These are phyloP conservation scores for Ceratocystiopsis brevicomis DNA, from an alignment of 2,329 filamentous ascomycete species.

Conservation along the genomic window DNA sequence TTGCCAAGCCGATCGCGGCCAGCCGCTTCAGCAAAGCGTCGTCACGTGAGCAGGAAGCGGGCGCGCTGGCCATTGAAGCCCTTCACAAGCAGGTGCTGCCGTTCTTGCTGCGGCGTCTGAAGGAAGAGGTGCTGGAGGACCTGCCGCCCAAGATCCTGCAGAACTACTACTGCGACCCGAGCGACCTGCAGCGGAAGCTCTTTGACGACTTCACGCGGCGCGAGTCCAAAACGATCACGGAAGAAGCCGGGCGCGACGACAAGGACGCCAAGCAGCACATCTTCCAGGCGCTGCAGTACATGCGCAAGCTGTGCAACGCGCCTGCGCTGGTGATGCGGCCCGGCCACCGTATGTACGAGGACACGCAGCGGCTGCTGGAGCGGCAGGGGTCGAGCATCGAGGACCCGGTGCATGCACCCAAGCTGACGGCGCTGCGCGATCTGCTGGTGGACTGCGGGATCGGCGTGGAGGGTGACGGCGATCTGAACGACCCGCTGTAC, in stretches of 20 bases:
- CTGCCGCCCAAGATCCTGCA: conserved; percentile 95
- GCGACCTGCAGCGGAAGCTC: conserved; percentile 80
- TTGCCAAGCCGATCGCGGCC: conserved; percentile 85
- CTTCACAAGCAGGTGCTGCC: conserved; percentile 94
- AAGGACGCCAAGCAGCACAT: conserved; percentile 96
- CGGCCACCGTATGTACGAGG: conserved; percentile 73
- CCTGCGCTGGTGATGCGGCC: conserved; percentile 93
- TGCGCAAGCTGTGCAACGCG: conserved; percentile 98
- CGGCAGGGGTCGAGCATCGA: conserved; percentile 66
- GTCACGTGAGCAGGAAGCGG: conserved; percentile 93
- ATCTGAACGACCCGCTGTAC: conserved; percentile 38
- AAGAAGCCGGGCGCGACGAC: conserved; percentile 67
- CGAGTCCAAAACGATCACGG: conserved; percentile 70
- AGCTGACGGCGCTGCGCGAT: conserved; percentile 76
- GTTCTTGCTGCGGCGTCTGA: conserved; percentile 85
- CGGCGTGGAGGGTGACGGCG: conserved; percentile 49
- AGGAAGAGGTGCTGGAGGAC: conserved; percentile 93
- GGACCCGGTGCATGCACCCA: conserved; percentile 77
- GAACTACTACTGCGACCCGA: conserved; percentile 97
- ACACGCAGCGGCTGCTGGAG: conserved; percentile 63
- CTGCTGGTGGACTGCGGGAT: conserved; percentile 97
- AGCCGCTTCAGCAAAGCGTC: conserved; percentile 93
- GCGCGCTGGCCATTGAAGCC: conserved; percentile 91
- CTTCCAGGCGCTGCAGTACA: conserved; percentile 96
- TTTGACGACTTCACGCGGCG: conserved; percentile 95